Percentiles rank a stretch among this genome's conserved stretches.
Evolutionary conservation across 2,329 filamentous ascomycete genomes (phyloP).

Genomic region (Fusarium annulatum): DNA sequence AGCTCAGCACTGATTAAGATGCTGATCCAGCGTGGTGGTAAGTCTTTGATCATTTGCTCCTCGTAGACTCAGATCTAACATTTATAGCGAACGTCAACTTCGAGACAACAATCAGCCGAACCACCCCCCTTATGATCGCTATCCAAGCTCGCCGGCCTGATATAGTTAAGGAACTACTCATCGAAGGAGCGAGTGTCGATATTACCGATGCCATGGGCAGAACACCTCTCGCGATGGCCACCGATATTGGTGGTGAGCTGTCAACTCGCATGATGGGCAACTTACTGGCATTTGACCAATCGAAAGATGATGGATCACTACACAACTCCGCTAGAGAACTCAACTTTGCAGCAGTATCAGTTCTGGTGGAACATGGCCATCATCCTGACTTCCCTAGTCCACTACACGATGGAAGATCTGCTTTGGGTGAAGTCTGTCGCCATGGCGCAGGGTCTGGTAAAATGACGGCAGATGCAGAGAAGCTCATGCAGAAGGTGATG

Average conservation of each 20-base stretch:
- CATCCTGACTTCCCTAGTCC: slow-evolving; percentile 73
- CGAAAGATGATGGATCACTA: slow-evolving; percentile 72
- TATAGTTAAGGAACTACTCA: slow-evolving; percentile 65
- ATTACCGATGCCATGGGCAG: slow-evolving; percentile 66
- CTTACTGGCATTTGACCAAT: slow-evolving; percentile 66
- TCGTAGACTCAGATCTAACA: slow-evolving; percentile 19
- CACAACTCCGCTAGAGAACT: slow-evolving; percentile 72
- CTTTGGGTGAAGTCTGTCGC: slow-evolving; percentile 71
- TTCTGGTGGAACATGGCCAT: slow-evolving; percentile 69
- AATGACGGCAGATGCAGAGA: slow-evolving; percentile 60
- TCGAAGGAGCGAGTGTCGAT: slow-evolving; percentile 70
- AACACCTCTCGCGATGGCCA: slow-evolving; percentile 70
- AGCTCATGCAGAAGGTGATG: slow-evolving; percentile 68
- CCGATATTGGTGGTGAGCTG: slow-evolving; percentile 63
- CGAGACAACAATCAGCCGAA: slow-evolving; percentile 61
- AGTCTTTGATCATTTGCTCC: slow-evolving; percentile 32
- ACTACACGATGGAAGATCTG: slow-evolving; percentile 70
- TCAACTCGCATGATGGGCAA: slow-evolving; percentile 65
- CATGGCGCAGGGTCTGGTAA: slow-evolving; percentile 61
- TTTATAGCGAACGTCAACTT: slow-evolving; percentile 66
- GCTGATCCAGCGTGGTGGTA: slow-evolving; percentile 60
- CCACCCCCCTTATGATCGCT: slow-evolving; percentile 69
- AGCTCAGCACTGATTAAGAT: slow-evolving; percentile 68
- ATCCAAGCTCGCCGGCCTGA: slow-evolving; percentile 67
- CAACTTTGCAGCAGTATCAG: slow-evolving; percentile 65